Conservation (phyloP, 2,329 filamentous ascomycete genomes). For the Furcasterigmium furcatum region DNA sequence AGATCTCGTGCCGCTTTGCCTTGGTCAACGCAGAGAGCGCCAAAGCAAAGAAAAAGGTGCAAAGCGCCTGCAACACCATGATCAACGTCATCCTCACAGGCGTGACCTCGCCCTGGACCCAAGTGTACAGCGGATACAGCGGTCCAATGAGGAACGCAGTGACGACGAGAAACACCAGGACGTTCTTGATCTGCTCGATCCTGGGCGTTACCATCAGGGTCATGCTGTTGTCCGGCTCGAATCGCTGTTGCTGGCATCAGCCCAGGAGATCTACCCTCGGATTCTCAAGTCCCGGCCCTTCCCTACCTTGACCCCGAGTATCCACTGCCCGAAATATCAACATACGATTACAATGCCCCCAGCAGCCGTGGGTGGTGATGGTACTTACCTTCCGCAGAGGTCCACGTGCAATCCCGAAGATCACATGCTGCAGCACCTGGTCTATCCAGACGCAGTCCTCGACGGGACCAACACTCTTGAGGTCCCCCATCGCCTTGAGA, state of each 20-base stretch:
- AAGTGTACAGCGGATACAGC: slow-evolving; percentile 1
- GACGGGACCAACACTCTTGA: not conserved
- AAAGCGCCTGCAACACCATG: not conserved
- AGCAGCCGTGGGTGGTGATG: too few species aligned
- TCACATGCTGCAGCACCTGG: not conserved
- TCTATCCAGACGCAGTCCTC: not conserved
- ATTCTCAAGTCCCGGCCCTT: too few species aligned
- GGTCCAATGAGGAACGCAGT: not conserved
- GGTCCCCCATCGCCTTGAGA: not conserved
- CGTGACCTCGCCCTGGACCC: not conserved
- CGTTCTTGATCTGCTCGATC: too few species aligned
- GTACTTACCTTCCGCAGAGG: not conserved
- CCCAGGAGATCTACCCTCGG: too few species aligned
- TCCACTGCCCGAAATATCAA: too few species aligned
- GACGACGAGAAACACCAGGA: not conserved
- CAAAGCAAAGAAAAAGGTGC: not conserved
- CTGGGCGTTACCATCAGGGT: too few species aligned
- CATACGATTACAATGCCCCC: too few species aligned
- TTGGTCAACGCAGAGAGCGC: not conserved
- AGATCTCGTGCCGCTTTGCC: slow-evolving; percentile 2
- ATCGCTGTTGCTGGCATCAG: not conserved
- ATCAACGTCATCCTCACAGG: not conserved
- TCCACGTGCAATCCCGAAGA: not conserved
- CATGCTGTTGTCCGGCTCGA: not conserved
- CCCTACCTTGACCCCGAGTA: too few species aligned